Evolutionary conservation across 108 stramenopile species (phyloP).

Genomic region (Pseudonitzschia multiseries): DNA sequence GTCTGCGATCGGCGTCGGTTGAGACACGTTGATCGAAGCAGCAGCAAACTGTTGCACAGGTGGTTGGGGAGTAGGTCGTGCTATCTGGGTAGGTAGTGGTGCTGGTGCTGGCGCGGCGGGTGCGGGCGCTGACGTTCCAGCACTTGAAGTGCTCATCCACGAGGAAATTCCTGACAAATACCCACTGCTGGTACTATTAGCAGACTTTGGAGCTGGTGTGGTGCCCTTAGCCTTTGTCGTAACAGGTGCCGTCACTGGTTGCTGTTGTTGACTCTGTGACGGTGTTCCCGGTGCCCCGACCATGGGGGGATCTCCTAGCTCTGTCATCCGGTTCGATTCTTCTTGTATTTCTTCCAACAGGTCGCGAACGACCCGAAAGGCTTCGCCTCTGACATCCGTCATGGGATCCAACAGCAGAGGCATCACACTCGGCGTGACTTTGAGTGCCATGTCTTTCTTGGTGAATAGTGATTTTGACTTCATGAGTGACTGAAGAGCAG

Average conservation of each 20-base stretch:
- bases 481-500: constrained; percentile 53
- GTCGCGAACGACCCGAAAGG: constrained; percentile 63
- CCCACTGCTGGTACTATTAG: constrained; percentile 15
- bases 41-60: constrained; percentile 16
- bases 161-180: constrained; percentile 72
- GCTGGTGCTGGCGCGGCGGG: constrained; percentile 22
- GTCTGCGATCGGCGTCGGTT: constrained; percentile 31
- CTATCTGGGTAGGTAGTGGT: constrained; percentile 21
- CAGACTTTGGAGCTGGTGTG: constrained; percentile 30
- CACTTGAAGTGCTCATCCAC: constrained; percentile 62
- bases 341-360: constrained; percentile 57
- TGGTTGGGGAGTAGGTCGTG: constrained; percentile 15
- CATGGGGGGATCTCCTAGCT: constrained; percentile 30
- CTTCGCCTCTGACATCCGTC: constrained; percentile 71
- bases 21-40: constrained; percentile 17
- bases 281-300: constrained; percentile 23
- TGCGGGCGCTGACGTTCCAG: constrained; percentile 26
- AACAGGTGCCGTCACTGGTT: constrained; percentile 7
- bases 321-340: constrained; percentile 58
- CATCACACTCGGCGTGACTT: constrained; percentile 67
- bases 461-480: constrained; percentile 61
- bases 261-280: neutral
- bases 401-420: constrained; percentile 68
- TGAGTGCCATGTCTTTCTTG: constrained; percentile 53
- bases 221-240: too few species aligned